These are phyloP conservation scores for Kurtzmaniella quercitrusa DNA, from an alignment of 1,139 yeast species.

Conservation along the genomic window DNA sequence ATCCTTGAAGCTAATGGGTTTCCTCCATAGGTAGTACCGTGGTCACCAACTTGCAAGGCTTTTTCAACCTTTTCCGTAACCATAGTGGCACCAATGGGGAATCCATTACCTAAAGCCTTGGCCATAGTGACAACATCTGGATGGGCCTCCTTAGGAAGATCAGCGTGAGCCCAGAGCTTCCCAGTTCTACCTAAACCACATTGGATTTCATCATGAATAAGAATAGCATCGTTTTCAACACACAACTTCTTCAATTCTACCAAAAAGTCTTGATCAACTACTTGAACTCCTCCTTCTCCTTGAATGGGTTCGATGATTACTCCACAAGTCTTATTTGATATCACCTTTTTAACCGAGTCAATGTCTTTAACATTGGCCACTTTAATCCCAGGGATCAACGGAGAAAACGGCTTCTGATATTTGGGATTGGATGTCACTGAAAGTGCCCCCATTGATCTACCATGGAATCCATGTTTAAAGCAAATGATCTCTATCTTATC, in stretches of 20 bases:
- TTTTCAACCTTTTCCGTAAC: constrained; percentile 74
- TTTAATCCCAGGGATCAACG: constrained; percentile 80
- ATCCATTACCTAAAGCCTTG: constrained; percentile 96
- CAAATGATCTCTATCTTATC: constrained; percentile 74
- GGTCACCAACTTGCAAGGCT: constrained; percentile 82
- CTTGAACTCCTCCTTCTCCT: constrained; percentile 94
- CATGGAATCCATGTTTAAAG: constrained; percentile 90
- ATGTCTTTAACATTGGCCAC: constrained; percentile 60
- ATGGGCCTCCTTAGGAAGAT: constrained; percentile 70
- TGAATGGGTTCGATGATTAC: constrained; percentile 95
- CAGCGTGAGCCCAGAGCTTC: constrained; percentile 85
- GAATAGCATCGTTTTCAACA: constrained; percentile 61
- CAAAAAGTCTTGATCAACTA: constrained; percentile 61
- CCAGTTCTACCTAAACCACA: constrained; percentile 96
- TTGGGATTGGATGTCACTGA: constrained; percentile 90
- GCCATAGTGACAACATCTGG: constrained; percentile 95
- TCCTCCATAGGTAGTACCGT: constrained; percentile 97
- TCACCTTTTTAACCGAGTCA: constrained; percentile 51
- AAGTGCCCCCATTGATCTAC: constrained; percentile 90
- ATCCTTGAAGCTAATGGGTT: constrained; percentile 88
- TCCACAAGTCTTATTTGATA: constrained; percentile 78
- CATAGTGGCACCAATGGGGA: constrained; percentile 93
- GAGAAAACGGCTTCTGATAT: constrained; percentile 86
- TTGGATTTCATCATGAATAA: constrained; percentile 94
- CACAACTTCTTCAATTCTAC: constrained; percentile 65